phyloP scores from a whole-genome alignment of 345 rosid species.

The Eutrema japonicum region DNA sequence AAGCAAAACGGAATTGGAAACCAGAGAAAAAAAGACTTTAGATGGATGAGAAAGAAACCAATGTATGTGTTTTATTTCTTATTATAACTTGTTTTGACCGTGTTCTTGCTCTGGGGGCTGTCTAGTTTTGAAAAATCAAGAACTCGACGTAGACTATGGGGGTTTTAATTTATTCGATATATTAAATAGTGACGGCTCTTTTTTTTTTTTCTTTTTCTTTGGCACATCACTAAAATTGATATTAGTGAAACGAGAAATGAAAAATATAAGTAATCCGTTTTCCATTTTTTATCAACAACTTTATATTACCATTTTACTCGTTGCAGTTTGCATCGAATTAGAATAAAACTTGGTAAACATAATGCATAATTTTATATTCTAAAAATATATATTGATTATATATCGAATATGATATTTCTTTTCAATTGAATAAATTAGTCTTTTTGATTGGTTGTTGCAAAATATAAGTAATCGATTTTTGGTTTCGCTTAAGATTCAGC shows the following conservation, averaged over 20 bases:
- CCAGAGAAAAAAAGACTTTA: not conserved
- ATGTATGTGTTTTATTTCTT: slow-evolving; percentile 14
- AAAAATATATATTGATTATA: no score
- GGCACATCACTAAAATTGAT: not conserved
- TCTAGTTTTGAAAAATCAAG: slow-evolving; percentile 23
- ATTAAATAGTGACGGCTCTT: slow-evolving; percentile 9
- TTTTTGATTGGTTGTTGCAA: no score
- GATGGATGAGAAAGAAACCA: slow-evolving; percentile 12
- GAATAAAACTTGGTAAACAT: no score
- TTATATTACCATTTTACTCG: not conserved
- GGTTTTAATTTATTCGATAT: not conserved
- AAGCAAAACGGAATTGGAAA: not conserved
- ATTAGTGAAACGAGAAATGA: not conserved
- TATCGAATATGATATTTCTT: no score
- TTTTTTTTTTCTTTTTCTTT: not conserved
- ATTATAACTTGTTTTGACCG: slow-evolving; percentile 27
- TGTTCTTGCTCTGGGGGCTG: slow-evolving; percentile 21
- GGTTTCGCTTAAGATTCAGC: no score
- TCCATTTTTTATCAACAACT: not conserved
- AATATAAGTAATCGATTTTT: no score
- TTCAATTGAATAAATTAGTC: no score
- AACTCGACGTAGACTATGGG: slow-evolving; percentile 21
- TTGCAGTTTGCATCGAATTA: not conserved
- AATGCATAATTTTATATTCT: no score
- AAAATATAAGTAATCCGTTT: not conserved